phyloP scores from a whole-genome alignment of 2,329 filamentous ascomycete genomes.

The Talaromyces sp. region DNA sequence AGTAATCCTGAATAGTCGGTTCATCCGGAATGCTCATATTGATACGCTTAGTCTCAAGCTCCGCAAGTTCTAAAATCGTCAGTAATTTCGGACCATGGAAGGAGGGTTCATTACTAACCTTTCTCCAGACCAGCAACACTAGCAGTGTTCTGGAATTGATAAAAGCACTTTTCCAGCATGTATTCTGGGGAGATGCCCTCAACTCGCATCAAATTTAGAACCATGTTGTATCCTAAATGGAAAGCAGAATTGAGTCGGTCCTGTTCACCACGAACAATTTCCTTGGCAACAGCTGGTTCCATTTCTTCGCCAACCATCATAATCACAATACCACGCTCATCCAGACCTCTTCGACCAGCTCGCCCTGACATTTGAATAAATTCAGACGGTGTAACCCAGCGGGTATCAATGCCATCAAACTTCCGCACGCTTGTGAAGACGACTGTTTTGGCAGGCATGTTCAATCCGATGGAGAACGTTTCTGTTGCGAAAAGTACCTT shows the following conservation, averaged over 20 bases:
- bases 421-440: constrained; percentile 98
- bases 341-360: constrained; percentile 92
- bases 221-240: constrained; percentile 98
- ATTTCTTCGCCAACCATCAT: constrained; percentile 99
- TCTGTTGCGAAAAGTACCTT: constrained; percentile 98
- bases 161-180: constrained; percentile 98
- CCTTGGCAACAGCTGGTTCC: constrained; percentile 88
- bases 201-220: constrained; percentile 92
- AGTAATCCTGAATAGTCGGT: constrained; percentile 86
- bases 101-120: constrained; percentile 32
- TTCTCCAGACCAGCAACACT: constrained; percentile 81
- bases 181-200: constrained; percentile 98
- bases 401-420: constrained; percentile 76
- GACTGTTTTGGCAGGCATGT: constrained; percentile 99
- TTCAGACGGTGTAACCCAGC: constrained; percentile 89
- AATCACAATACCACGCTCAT: constrained; percentile 96
- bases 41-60: constrained; percentile 71
- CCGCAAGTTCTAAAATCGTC: constrained; percentile 59
- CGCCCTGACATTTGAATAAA: constrained; percentile 99
- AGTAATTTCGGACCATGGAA: constrained; percentile 21
- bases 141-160: constrained; percentile 94
- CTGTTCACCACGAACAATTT: constrained; percentile 93
- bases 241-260: constrained; percentile 97
- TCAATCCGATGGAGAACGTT: constrained; percentile 96
- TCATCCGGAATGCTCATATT: constrained; percentile 80